These are phyloP conservation scores for Marasmius sp. DNA, from an alignment of 1,284 basidiomycete species.

Conservation along the genomic window DNA sequence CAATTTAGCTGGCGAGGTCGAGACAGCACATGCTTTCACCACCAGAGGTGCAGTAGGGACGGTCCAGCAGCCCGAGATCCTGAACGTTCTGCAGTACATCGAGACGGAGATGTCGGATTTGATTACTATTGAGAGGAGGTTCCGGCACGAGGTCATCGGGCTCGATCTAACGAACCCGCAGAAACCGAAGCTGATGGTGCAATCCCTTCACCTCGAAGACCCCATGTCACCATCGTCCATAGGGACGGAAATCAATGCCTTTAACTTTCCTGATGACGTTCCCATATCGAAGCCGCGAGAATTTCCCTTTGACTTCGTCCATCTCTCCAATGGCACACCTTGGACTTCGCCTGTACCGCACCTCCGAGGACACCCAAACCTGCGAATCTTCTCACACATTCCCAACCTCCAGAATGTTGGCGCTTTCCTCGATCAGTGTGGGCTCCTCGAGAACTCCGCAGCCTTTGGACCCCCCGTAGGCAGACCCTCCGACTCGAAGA, in stretches of 20 bases:
- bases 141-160: background rate
- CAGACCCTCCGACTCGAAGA: too few relatives aligned
- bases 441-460: background rate
- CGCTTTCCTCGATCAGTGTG: background rate
- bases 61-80: background rate
- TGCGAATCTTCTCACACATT: background rate
- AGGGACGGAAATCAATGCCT: too few relatives aligned
- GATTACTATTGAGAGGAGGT: background rate
- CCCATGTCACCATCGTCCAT: too few relatives aligned
- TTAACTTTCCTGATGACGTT: too few relatives aligned
- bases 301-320: background rate
- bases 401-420: background rate
- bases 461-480: too few relatives aligned
- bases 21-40: background rate
- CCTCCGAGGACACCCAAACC: background rate
- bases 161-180: background rate
- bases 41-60: conserved; percentile 1
- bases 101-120: background rate
- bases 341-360: background rate
- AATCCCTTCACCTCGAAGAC: too few relatives aligned
- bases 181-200: background rate
- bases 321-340: background rate
- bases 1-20: background rate
- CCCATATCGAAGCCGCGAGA: background rate
- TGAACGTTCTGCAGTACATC: background rate